A percentile compares a stretch with the other conserved stretches of the same genome.
Conservation (phyloP, 352 stramenopile genomes). For the Plasmopara viticola region DNA sequence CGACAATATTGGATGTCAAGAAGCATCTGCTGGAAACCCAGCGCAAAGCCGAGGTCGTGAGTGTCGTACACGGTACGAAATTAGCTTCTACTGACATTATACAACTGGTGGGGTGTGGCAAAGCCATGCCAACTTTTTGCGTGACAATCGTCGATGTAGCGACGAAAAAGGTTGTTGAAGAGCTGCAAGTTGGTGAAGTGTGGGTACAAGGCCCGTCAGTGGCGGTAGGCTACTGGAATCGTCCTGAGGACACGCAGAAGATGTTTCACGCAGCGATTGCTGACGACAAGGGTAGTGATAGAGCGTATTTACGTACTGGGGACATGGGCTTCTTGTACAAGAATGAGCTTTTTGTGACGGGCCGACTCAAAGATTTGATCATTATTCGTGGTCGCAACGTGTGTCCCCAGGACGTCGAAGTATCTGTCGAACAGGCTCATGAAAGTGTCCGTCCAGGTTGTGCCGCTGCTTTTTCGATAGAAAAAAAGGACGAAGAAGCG, state of each 20-base stretch:
- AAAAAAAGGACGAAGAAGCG: conserved; percentile 70
- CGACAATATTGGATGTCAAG: conserved; percentile 57
- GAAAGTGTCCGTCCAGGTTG: conserved; percentile 67
- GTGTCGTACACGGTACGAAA: conserved; percentile 18
- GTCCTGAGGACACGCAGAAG: conserved; percentile 55
- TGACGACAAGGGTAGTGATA: conserved; percentile 30
- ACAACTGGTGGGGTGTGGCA: conserved; percentile 74
- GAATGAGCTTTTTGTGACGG: conserved; percentile 68
- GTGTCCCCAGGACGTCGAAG: conserved; percentile 70
- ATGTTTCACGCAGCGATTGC: conserved; percentile 57
- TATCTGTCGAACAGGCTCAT: conserved; percentile 57
- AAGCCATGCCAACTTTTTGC: conserved; percentile 68
- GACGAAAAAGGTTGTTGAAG: conserved; percentile 37
- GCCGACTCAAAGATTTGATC: conserved; percentile 76
- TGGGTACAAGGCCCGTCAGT: conserved; percentile 88
- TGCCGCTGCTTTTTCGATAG: conserved; percentile 70
- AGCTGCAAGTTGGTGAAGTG: conserved; percentile 85
- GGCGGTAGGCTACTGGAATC: conserved; percentile 68
- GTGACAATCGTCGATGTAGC: conserved; percentile 64
- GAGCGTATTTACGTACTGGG: conserved; percentile 52
- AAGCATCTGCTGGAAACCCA: conserved; percentile 60
- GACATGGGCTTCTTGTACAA: conserved; percentile 71
- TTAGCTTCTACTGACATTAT: conserved; percentile 28
- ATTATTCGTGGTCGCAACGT: conserved; percentile 81
- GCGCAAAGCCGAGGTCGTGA: conserved; percentile 31